Evolutionary conservation across 495 filamentous ascomycete genomes (phyloP).

Genomic region (Durotheca rogersii): DNA sequence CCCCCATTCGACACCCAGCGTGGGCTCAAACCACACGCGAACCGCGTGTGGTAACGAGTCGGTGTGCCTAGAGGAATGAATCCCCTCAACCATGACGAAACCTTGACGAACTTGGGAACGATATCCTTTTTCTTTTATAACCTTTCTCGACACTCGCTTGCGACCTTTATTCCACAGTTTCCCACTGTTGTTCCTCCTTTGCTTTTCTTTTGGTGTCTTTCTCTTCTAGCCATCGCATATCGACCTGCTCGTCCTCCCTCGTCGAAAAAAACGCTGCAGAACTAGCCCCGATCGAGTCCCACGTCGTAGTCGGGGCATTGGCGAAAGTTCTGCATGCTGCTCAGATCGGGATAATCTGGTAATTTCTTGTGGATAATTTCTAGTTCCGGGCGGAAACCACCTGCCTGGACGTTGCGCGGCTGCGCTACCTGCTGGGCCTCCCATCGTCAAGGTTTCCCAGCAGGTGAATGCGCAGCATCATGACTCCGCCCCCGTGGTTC

Average conservation of each 20-base stretch:
- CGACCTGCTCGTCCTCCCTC: conserved; percentile 8
- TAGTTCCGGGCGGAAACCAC: conserved; percentile 15
- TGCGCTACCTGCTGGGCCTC: not conserved
- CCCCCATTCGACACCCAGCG: too few relatives aligned
- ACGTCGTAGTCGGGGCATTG: conserved; percentile 6
- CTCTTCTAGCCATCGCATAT: conserved; percentile 6
- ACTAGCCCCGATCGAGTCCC: conserved; percentile 6
- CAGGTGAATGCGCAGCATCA: not conserved
- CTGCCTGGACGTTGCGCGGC: not conserved
- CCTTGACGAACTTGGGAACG: conserved; percentile 32
- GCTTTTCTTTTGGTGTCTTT: conserved; percentile 22
- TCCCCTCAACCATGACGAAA: conserved; percentile 26
- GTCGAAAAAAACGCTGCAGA: conserved; percentile 9
- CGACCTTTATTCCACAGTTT: conserved; percentile 30
- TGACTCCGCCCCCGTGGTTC: too few relatives aligned
- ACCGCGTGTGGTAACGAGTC: too few relatives aligned
- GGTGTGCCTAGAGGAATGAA: conserved; percentile 16
- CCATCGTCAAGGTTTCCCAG: not conserved
- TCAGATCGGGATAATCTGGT: conserved; percentile 33
- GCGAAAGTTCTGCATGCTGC: conserved; percentile 11
- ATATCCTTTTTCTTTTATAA: conserved; percentile 28
- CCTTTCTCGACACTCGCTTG: conserved; percentile 40
- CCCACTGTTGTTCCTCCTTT: conserved; percentile 13
- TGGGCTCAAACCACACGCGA: too few relatives aligned
- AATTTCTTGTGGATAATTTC: conserved; percentile 42